Percentiles rank a stretch among this genome's conserved stretches.
Evolutionary conservation across 805 yeast genomes (phyloP).

Genomic region (Aciculoconidium aculeatum): DNA sequence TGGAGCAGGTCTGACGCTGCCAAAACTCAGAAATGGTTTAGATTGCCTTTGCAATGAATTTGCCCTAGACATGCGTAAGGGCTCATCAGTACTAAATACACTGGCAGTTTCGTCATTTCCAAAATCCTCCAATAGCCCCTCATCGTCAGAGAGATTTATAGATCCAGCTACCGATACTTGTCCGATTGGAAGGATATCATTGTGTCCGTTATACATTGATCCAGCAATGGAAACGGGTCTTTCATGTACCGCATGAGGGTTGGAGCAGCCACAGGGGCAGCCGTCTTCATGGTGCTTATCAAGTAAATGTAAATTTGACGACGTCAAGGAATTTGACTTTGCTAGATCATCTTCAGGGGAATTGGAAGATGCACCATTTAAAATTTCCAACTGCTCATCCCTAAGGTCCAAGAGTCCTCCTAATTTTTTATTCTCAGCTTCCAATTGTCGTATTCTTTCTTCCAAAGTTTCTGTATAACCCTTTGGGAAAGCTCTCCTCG

Average conservation of each 20-base stretch:
- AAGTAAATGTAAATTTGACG: constrained; percentile 24
- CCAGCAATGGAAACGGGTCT: constrained; percentile 65
- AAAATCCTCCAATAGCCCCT: background rate
- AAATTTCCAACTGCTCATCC: constrained; percentile 53
- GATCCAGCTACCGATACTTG: constrained; percentile 29
- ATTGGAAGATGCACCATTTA: constrained; percentile 9
- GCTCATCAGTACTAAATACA: constrained; percentile 29
- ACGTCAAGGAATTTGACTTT: constrained; percentile 17
- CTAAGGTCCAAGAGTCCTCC: constrained; percentile 57
- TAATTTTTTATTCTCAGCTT: constrained; percentile 69
- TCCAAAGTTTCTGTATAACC: constrained; percentile 90
- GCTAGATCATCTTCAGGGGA: constrained; percentile 4
- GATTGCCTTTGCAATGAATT: constrained; percentile 26
- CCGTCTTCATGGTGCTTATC: constrained; percentile 25
- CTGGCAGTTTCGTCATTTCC: constrained; percentile 25
- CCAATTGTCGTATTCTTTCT: constrained; percentile 80
- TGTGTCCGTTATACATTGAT: constrained; percentile 39
- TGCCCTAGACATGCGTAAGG: background rate
- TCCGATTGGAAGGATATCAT: constrained; percentile 6
- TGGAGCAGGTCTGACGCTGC: constrained; percentile 57
- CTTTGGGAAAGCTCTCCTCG: constrained; percentile 82
- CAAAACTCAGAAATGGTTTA: too few relatives aligned
- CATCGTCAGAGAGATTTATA: constrained; percentile 44
- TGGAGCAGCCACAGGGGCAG: constrained; percentile 56
- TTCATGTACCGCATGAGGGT: constrained; percentile 52